Base-by-base conservation (phyloP, 164 flowering plant genomes). In the Annona squamosa region DNA sequence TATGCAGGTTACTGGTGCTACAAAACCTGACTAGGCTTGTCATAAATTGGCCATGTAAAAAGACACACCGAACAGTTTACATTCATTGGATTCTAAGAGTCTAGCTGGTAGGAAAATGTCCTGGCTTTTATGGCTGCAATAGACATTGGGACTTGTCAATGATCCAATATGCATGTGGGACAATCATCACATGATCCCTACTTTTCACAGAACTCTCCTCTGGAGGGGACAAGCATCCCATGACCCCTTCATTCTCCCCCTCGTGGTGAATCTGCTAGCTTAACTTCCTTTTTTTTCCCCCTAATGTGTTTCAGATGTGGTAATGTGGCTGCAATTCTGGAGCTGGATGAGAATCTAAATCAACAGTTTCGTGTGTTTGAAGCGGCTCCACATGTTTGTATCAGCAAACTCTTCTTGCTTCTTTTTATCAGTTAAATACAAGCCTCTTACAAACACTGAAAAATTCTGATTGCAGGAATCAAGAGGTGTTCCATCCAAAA, bases 301-400 rank as follows among this genome's bases (percentile, higher is more conserved):
- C 81, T 72, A 48, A 63, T 78, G 56, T 70, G 5, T 74, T 84
- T 76, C 89, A 96, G 99, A 88, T 96, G 99, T 72, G 99, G 99
- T 61, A 96, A 96, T 85, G 97, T 96, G 64, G 99, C 99, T 78
- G 98, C 99, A 4, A 93, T 96, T 76, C 97, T 96, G 67, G 97
- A 93, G 86, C 86, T 96, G 77, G 97, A 96, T 75, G 99, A 90
- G 82, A 96, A 91, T 81, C 91, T 93, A 61, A 87, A 90, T 79
- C 87, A 90, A 80, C 80, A 87, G 81, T 93, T 96, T 67, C 94
- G 93, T 16, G 99, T 96, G 61, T 96, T 96, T 81, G 96, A 96
- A 73, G 99, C 98, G 56, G 99, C 99, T 61, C 97, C 98, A 65
- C 97, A 91, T 86, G 99, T 95, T 75, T 69, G 89, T 85, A 70